A percentile compares a stretch with the other conserved stretches of the same genome.
These are phyloP conservation scores for Saccharomycopsis microspora DNA, from an alignment of 805 yeast species.

Conservation along the genomic window DNA sequence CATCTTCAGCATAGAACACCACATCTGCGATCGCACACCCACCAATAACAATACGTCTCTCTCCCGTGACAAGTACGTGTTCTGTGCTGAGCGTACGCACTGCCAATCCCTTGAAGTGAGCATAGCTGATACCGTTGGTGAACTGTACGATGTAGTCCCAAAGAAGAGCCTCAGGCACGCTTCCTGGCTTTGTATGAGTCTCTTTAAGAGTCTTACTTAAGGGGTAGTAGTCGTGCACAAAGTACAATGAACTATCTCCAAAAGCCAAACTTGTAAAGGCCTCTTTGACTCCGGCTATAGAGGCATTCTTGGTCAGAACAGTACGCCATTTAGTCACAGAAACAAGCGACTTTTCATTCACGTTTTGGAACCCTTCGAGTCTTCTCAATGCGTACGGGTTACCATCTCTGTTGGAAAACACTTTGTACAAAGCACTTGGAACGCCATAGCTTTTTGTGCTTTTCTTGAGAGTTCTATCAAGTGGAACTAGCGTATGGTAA, in stretches of 20 bases:
- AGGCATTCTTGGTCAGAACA: constrained; percentile 32
- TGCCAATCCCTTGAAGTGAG: constrained; percentile 55
- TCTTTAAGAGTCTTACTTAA: constrained; percentile 60
- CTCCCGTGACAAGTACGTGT: constrained; percentile 63
- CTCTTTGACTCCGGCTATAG: constrained; percentile 59
- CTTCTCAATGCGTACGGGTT: constrained; percentile 65
- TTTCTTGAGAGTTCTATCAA: constrained; percentile 38
- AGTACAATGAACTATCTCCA: constrained; percentile 64
- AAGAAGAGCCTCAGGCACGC: constrained; percentile 34
- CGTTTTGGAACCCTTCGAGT: constrained; percentile 45
- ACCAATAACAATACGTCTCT: constrained; percentile 52
- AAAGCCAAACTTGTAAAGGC: constrained; percentile 83
- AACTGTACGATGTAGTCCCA: constrained; percentile 77
- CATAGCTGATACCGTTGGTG: constrained; percentile 50
- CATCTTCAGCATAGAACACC: constrained; percentile 29
- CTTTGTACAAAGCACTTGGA: constrained; percentile 62
- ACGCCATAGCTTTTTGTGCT: constrained; percentile 33
- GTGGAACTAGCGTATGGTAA: constrained; percentile 78
- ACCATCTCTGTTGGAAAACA: constrained; percentile 70
- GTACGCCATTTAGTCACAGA: constrained; percentile 59
- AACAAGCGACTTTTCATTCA: constrained; percentile 48
- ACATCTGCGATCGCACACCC: constrained; percentile 67
- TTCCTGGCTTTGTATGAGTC: constrained; percentile 35
- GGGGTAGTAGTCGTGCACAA: constrained; percentile 83
- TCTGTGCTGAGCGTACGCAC: constrained; percentile 53